These are phyloP conservation scores for Tetrahymena borealis DNA, from an alignment of 73 alveolate genomes.

Conservation along the genomic window DNA sequence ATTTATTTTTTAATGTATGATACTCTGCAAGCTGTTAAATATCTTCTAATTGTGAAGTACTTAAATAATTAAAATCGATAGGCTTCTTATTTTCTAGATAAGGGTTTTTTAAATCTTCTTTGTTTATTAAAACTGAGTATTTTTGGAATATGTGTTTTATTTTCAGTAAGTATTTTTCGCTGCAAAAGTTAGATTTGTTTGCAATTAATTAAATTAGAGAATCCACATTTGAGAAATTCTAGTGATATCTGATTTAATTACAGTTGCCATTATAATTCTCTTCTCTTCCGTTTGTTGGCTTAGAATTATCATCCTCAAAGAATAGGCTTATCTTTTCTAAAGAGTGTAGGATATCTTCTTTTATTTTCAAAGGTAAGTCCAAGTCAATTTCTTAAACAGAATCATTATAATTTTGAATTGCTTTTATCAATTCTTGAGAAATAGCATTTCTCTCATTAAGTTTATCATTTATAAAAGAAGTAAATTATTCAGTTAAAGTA, in stretches of 20 bases:
- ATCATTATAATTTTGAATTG: not conserved
- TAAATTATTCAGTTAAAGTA: not conserved
- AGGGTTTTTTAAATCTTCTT: not conserved
- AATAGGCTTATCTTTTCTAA: not conserved
- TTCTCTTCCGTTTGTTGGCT: not conserved
- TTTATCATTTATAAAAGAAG: not conserved
- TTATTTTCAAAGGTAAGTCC: not conserved
- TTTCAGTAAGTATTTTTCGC: not conserved
- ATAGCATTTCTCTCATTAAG: not conserved
- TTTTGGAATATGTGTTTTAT: not conserved
- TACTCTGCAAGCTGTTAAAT: not conserved
- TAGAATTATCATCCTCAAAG: not conserved
- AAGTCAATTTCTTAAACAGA: not conserved
- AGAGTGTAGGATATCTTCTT: not conserved
- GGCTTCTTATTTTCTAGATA: not conserved
- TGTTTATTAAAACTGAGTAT: not conserved
- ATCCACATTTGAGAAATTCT: not conserved
- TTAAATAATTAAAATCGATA: not conserved
- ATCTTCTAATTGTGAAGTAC: not conserved
- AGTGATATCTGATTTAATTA: not conserved
- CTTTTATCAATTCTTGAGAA: not conserved
- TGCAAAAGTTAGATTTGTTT: not conserved
- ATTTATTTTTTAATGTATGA: not conserved
- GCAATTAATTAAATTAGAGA: not conserved
- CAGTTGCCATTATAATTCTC: not conserved